Percentiles rank a stretch among this genome's conserved stretches.
These are phyloP conservation scores for Sparassis latifolia DNA, from an alignment of 1,284 basidiomycete genomes.

Conservation along the genomic window DNA sequence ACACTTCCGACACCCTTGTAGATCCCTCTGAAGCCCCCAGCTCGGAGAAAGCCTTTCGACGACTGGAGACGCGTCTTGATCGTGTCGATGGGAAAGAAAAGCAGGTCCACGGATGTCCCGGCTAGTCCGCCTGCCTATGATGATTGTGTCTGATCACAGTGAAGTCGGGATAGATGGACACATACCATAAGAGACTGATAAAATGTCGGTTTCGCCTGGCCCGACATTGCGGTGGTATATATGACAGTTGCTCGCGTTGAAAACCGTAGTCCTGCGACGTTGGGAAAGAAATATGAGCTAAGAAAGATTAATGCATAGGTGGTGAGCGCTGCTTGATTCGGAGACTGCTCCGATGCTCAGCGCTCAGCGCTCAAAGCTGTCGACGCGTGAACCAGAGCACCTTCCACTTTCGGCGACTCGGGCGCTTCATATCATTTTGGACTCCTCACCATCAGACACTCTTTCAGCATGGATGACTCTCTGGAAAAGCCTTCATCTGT, in stretches of 20 bases:
- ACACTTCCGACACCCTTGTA: conserved; percentile 96
- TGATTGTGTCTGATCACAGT: background rate
- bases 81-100: conserved; percentile 97
- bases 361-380: no score
- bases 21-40: conserved; percentile 89
- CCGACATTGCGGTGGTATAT: no score
- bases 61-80: conserved; percentile 94
- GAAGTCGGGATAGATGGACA: background rate
- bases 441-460: background rate
- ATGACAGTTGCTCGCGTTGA: no score
- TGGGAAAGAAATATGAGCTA: no score
- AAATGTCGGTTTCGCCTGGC: conserved; percentile 15
- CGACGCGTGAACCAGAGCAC: no score
- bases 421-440: background rate
- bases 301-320: no score
- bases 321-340: no score
- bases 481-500: conserved; percentile 23
- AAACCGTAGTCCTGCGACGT: no score
- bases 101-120: conserved; percentile 86
- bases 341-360: no score
- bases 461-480: conserved; percentile 27
- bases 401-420: no score
- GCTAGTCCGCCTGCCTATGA: conserved; percentile 79
- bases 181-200: conserved; percentile 25
- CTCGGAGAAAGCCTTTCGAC: conserved; percentile 75